A percentile compares a stretch with the other conserved stretches of the same genome.
These are phyloP conservation scores for Boletus huronensis DNA, from an alignment of 768 basidiomycete genomes.

Conservation along the genomic window DNA sequence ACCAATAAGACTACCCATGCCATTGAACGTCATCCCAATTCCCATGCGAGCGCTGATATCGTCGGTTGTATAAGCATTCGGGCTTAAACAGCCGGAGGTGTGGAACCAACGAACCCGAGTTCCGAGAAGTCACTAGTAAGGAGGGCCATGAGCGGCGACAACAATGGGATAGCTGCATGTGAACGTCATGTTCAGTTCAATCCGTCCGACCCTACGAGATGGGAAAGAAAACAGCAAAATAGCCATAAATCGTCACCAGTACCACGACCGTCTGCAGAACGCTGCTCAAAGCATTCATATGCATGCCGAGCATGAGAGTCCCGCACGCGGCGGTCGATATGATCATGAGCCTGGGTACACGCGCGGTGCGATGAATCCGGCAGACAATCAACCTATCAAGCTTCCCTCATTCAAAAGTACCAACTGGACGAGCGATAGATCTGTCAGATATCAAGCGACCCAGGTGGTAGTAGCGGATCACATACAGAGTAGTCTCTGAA, in stretches of 20 bases:
- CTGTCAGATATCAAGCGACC: neutral
- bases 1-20: constrained; percentile 21
- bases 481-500: constrained; percentile 46
- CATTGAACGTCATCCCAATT: constrained; percentile 8
- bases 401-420: constrained; percentile 51
- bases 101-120: constrained; percentile 40
- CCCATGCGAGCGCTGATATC: constrained; percentile 28
- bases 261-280: constrained; percentile 35
- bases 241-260: constrained; percentile 45
- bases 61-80: neutral
- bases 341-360: constrained; percentile 40
- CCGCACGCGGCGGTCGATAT: constrained; percentile 31
- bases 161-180: constrained; percentile 34
- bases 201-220: neutral
- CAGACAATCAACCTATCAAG: constrained; percentile 48
- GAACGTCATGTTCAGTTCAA: neutral
- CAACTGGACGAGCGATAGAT: constrained; percentile 31
- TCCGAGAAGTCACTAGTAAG: constrained; percentile 47
- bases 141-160: constrained; percentile 42
- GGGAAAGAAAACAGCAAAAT: constrained; percentile 37
- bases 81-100: neutral
- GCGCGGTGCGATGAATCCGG: constrained; percentile 39
- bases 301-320: constrained; percentile 43
- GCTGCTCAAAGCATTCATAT: constrained; percentile 40
- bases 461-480: neutral